Percentiles rank a stretch among this genome's conserved stretches.
phyloP scores from a whole-genome alignment of 768 basidiomycete species.

The Rossbeevera mucosa region DNA sequence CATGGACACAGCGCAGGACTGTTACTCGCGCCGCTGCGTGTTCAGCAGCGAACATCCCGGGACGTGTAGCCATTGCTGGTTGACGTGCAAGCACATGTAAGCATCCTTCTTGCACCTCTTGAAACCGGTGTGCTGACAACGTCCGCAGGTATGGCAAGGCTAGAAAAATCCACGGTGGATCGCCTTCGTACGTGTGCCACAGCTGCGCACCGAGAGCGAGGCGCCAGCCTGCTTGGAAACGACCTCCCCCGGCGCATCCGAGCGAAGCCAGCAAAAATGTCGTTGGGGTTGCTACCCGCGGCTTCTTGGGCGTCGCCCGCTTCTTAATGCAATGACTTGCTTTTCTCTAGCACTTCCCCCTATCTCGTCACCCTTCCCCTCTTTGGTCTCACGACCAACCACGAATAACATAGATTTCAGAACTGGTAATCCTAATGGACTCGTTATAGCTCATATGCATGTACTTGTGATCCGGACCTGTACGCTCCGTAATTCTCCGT shows the following conservation, averaged over 20 bases:
- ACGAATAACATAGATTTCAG: neutral
- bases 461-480: neutral
- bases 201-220: slow-evolving; percentile 20
- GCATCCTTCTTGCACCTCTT: neutral
- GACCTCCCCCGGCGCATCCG: slow-evolving; percentile 13
- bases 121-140: neutral
- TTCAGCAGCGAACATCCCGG: slow-evolving; percentile 29
- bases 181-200: slow-evolving; percentile 28
- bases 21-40: slow-evolving; percentile 27
- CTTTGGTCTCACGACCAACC: neutral
- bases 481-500: neutral
- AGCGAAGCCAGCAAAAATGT: neutral
- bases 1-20: slow-evolving; percentile 31
- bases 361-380: neutral
- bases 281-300: neutral
- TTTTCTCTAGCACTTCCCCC: neutral
- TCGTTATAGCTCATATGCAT: neutral
- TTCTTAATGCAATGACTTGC: slow-evolving; percentile 12
- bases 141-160: slow-evolving; percentile 29
- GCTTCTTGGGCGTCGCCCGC: slow-evolving; percentile 7
- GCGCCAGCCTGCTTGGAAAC: slow-evolving; percentile 20
- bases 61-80: slow-evolving; percentile 22
- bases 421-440: neutral
- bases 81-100: slow-evolving; percentile 28
- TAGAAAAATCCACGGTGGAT: slow-evolving; percentile 28